A percentile compares a stretch with the other conserved stretches of the same genome.
These are phyloP conservation scores for Penicillium mononematosum DNA, from an alignment of 495 filamentous ascomycete species.

Conservation along the genomic window DNA sequence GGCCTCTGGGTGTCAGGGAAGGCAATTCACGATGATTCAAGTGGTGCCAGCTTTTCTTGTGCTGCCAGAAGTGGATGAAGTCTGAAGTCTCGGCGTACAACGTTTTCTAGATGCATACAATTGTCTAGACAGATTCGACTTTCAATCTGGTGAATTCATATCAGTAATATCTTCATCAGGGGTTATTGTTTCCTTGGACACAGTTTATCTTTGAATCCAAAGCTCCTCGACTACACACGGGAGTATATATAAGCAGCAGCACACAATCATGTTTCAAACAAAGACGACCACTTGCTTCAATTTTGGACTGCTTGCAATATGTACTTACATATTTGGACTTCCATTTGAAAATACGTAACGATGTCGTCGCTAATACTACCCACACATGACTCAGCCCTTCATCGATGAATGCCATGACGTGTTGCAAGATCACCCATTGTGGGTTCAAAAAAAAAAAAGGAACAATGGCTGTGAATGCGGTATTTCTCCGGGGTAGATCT, in stretches of 20 bases:
- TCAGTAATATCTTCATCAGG: not conserved
- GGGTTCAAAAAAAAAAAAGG: not conserved
- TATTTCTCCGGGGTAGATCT: not conserved
- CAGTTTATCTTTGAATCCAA: not conserved
- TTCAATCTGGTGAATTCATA: not conserved
- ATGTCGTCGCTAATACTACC: not conserved
- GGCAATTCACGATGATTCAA: slow-evolving; percentile 24
- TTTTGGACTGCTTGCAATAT: not conserved
- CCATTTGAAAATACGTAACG: not conserved
- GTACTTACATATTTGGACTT: too few relatives aligned
- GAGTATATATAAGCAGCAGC: not conserved
- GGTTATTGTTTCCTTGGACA: not conserved
- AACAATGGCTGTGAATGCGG: not conserved
- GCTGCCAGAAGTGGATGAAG: slow-evolving; percentile 4
- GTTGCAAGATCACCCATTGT: not conserved
- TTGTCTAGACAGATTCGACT: not conserved
- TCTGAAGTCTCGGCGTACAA: not conserved
- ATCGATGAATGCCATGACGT: slow-evolving; percentile 4
- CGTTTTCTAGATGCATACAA: not conserved
- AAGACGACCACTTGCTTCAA: not conserved
- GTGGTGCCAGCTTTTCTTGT: slow-evolving; percentile 25
- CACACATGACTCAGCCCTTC: not conserved
- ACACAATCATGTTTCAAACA: too few relatives aligned
- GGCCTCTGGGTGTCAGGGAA: slow-evolving; percentile 34
- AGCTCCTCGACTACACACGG: not conserved